phyloP scores from a whole-genome alignment of 2,329 filamentous ascomycete genomes.

The Pseudocercospora fijiensis region DNA sequence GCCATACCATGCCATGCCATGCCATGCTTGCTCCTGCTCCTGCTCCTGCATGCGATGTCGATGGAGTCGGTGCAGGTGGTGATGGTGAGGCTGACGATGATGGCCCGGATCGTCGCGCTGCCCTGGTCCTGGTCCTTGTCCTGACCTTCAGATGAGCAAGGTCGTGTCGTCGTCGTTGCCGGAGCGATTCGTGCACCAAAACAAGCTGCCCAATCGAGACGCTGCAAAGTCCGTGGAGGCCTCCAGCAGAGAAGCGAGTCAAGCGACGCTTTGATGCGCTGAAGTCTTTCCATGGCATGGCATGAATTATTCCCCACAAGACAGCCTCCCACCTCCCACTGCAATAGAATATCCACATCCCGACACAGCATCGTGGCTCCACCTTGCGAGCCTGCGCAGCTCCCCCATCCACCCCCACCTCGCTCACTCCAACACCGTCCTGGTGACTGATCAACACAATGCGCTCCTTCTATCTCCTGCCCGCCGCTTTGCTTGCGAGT shows the following conservation, averaged over 20 bases:
- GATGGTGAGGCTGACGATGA: not conserved
- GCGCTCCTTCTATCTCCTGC: constrained; percentile 23
- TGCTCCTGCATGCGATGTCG: not conserved
- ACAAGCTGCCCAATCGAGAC: constrained; percentile 3
- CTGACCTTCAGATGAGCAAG: not conserved
- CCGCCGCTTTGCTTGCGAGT: constrained; percentile 20
- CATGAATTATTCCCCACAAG: too few species aligned
- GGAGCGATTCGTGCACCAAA: not conserved
- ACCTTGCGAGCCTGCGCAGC: not conserved
- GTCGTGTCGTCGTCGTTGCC: not conserved
- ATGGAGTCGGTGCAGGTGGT: not conserved
- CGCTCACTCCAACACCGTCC: not conserved
- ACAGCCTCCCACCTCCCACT: not conserved
- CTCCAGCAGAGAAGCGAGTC: not conserved
- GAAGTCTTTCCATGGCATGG: not conserved
- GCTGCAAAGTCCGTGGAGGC: not conserved
- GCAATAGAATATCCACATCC: too few species aligned
- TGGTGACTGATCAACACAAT: constrained; percentile 16
- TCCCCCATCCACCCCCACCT: not conserved
- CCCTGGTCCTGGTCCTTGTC: not conserved
- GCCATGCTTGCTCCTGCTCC: not conserved
- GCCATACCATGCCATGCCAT: too few species aligned
- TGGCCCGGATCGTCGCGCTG: not conserved
- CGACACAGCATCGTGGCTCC: not conserved
- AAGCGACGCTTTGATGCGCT: not conserved